Percentiles rank a stretch among this genome's conserved stretches.
Evolutionary conservation across 1,284 basidiomycete species (phyloP).

Genomic region (Naganishia sp.): DNA sequence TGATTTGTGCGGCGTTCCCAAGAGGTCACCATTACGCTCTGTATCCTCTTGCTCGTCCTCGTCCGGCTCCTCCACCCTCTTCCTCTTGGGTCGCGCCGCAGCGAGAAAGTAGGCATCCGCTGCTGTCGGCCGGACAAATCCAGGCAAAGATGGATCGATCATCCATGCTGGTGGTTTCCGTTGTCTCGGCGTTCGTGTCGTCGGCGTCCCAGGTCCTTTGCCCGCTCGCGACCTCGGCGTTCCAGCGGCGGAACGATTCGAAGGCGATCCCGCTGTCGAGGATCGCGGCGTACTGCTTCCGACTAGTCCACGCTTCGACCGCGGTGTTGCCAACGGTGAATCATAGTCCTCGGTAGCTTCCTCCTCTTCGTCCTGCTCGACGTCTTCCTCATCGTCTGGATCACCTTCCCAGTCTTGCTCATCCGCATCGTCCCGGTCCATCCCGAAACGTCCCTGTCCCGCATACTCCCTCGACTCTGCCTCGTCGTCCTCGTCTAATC

Average conservation of each 20-base stretch:
- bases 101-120: constrained; percentile 80
- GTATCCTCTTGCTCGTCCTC: neutral
- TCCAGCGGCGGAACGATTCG: neutral
- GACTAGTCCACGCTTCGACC: constrained; percentile 19
- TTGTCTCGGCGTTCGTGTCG: constrained; percentile 10
- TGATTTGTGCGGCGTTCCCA: constrained; percentile 17
- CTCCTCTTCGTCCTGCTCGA: constrained; percentile 9
- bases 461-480: neutral
- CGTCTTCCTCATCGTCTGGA: constrained; percentile 20
- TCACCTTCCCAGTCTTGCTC: constrained; percentile 21
- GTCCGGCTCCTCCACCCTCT: constrained; percentile 41
- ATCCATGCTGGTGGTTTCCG: constrained; percentile 28
- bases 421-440: constrained; percentile 5
- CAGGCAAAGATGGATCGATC: constrained; percentile 37
- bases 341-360: constrained; percentile 18
- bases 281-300: constrained; percentile 21
- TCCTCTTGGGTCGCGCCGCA: constrained; percentile 59
- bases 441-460: neutral
- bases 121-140: constrained; percentile 51
- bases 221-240: constrained; percentile 2
- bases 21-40: neutral
- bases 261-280: neutral
- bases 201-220: constrained; percentile 1
- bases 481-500: constrained; percentile 14
- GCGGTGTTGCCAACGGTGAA: constrained; percentile 19